phyloP scores from a whole-genome alignment of 768 basidiomycete species.

The Tubosaeta brunneosetosa region DNA sequence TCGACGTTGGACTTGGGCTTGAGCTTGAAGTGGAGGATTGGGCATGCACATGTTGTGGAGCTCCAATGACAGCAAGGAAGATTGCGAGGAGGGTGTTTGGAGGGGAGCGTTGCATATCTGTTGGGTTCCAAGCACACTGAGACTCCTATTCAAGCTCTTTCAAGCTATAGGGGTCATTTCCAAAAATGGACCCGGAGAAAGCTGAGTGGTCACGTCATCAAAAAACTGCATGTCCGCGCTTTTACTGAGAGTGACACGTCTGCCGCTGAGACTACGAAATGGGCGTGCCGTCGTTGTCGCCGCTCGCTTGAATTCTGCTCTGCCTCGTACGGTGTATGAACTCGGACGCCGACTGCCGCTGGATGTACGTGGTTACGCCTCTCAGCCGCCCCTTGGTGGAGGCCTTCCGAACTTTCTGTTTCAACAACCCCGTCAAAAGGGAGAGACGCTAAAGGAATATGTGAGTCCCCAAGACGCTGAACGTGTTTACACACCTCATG shows the following conservation, averaged over 20 bases:
- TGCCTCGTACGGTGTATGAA: neutral
- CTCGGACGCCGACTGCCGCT: neutral
- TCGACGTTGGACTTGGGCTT: neutral
- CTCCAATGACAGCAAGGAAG: neutral
- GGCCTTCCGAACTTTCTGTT: conserved; percentile 55
- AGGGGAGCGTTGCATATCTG: neutral
- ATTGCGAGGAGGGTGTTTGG: neutral
- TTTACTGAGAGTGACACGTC: conserved; percentile 5
- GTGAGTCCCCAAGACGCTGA: conserved; percentile 36
- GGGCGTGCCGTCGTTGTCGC: conserved; percentile 12
- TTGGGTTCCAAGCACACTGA: neutral
- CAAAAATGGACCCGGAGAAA: neutral
- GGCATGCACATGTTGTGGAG: neutral
- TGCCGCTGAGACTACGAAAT: conserved; percentile 17
- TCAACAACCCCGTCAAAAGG: conserved; percentile 65
- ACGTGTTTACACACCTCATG: neutral
- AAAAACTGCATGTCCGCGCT: conserved; percentile 4
- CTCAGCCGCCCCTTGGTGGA: conserved; percentile 41
- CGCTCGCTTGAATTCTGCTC: neutral
- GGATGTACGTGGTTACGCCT: conserved; percentile 40
- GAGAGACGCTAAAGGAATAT: conserved; percentile 82
- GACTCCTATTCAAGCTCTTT: neutral
- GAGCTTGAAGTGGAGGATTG: neutral
- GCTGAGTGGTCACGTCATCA: too few species aligned
- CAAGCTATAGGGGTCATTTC: neutral